Conservation (phyloP, 2,329 filamentous ascomycete species). For the Madurella fahalii region DNA sequence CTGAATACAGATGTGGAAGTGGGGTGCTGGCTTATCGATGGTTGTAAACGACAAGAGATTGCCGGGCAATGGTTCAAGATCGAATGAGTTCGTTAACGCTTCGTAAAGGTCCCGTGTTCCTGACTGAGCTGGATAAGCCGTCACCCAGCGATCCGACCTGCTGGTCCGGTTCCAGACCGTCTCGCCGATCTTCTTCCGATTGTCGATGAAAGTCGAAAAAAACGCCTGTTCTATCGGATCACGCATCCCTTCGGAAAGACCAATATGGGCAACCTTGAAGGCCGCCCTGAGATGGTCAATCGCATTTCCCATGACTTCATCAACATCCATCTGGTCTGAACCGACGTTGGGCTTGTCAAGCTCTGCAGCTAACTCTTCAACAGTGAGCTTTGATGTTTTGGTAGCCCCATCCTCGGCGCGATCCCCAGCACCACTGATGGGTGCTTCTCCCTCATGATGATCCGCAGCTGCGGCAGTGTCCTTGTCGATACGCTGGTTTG, state of each 20-base stretch:
- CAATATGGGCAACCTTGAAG: conserved; percentile 62
- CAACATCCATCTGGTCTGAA: conserved; percentile 83
- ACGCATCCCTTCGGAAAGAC: conserved; percentile 33
- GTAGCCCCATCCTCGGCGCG: background rate
- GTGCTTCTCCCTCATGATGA: conserved; percentile 14
- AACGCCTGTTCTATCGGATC: conserved; percentile 74
- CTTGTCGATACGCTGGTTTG: conserved; percentile 24
- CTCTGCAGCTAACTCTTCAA: conserved; percentile 24
- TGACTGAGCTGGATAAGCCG: conserved; percentile 52
- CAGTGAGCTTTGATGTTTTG: conserved; percentile 20
- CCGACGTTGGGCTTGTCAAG: conserved; percentile 31
- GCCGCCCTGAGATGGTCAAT: conserved; percentile 88
- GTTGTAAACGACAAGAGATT: conserved; percentile 64
- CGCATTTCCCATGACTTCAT: conserved; percentile 90
- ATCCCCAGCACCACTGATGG: background rate
- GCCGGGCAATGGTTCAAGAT: conserved; percentile 68
- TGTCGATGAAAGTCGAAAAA: conserved; percentile 59
- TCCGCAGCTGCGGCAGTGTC: conserved; percentile 12
- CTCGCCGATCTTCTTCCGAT: conserved; percentile 50
- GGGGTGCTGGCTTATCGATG: conserved; percentile 72
- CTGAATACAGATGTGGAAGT: conserved; percentile 87
- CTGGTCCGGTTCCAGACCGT: conserved; percentile 42
- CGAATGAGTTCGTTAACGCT: conserved; percentile 81
- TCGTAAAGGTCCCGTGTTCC: conserved; percentile 67
- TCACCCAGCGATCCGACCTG: conserved; percentile 60